phyloP scores from a whole-genome alignment of 768 basidiomycete species.

The Tephrocybe sp. region DNA sequence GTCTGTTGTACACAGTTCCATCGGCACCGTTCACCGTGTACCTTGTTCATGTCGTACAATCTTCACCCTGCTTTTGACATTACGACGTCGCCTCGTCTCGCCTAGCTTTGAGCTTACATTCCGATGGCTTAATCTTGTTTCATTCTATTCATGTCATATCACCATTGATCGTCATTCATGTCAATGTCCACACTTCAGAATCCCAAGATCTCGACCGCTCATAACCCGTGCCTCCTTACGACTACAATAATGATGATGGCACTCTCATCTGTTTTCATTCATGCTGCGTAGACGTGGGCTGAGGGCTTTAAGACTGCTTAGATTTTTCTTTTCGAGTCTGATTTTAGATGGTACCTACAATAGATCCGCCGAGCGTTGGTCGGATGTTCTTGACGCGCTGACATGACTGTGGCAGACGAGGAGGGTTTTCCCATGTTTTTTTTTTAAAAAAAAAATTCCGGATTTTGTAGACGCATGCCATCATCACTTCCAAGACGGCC shows the following conservation, averaged over 20 bases:
- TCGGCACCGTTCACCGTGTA: neutral
- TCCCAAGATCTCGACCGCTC: neutral
- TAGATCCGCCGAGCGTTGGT: neutral
- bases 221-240: neutral
- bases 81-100: neutral
- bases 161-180: slow-evolving; percentile 7
- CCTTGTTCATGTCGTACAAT: neutral
- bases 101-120: neutral
- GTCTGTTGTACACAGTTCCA: too few species aligned
- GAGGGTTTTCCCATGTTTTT: neutral
- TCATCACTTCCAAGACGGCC: neutral
- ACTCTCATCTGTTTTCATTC: neutral
- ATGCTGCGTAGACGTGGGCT: neutral
- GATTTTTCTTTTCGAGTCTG: neutral
- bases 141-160: slow-evolving; percentile 6
- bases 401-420: neutral
- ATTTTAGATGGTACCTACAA: slow-evolving; percentile 6
- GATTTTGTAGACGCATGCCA: neutral
- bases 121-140: neutral
- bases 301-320: slow-evolving; percentile 8
- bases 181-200: neutral
- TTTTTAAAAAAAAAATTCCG: too few species aligned
- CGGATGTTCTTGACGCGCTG: neutral
- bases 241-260: too few species aligned
- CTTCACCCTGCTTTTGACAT: neutral